Percentiles rank a stretch among this genome's conserved stretches.
These are phyloP conservation scores for Elaeis guineensis DNA, from an alignment of 176 grass and related monocot species.

Conservation along the genomic window DNA sequence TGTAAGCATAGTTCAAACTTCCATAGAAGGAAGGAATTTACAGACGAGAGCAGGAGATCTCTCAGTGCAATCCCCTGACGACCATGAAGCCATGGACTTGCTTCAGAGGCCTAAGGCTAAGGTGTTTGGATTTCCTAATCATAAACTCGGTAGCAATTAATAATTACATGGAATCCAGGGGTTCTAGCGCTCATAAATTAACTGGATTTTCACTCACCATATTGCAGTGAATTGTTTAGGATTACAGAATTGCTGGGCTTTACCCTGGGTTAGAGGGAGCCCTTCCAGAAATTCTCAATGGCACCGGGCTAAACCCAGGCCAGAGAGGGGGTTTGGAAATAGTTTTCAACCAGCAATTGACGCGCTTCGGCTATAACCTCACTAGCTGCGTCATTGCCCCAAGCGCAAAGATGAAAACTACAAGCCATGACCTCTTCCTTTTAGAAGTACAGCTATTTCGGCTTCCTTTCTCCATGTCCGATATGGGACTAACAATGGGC, in stretches of 20 bases:
- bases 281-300: slow-evolving; percentile 13
- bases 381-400: slow-evolving; percentile 8
- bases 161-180: too few relatives aligned
- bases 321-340: slow-evolving; percentile 20
- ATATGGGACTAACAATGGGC: too few relatives aligned
- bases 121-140: slow-evolving; percentile 22
- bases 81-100: slow-evolving; percentile 32
- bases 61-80: slow-evolving; percentile 21
- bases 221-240: too few relatives aligned
- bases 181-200: too few relatives aligned
- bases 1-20: slow-evolving; percentile 33
- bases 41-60: slow-evolving; percentile 19
- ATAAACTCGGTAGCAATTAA: neutral
- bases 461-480: too few relatives aligned
- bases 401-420: too few relatives aligned
- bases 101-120: slow-evolving; percentile 23
- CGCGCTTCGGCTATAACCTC: slow-evolving; percentile 10
- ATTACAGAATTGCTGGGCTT: too few relatives aligned
- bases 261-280: neutral
- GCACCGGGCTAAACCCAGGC: neutral
- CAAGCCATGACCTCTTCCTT: too few relatives aligned
- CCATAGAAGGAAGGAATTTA: slow-evolving; percentile 15
- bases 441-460: too few relatives aligned
- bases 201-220: too few relatives aligned
- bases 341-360: slow-evolving; percentile 20